A percentile compares a stretch with the other conserved stretches of the same genome.
Conservation (phyloP, 352 stramenopile species). For the Pythium vanterpoolii region DNA sequence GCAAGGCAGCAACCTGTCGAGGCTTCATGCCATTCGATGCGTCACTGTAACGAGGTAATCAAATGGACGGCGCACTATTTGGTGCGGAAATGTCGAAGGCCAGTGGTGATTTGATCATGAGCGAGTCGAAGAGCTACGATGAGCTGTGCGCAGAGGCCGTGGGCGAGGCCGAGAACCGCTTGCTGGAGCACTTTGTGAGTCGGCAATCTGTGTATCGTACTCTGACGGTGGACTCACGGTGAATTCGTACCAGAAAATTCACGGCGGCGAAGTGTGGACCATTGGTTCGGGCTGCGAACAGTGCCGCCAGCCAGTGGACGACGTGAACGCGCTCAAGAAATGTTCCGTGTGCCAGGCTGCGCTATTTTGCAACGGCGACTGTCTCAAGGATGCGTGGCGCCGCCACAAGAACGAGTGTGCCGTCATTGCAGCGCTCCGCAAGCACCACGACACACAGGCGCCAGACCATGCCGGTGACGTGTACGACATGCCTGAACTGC, state of each 20-base stretch:
- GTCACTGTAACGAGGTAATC: conserved; percentile 27
- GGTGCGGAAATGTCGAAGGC: neutral
- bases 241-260: conserved; percentile 37
- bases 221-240: neutral
- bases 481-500: neutral
- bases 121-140: conserved; percentile 52
- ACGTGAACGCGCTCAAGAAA: conserved; percentile 52
- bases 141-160: conserved; percentile 56
- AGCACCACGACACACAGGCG: conserved; percentile 11
- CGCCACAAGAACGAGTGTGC: conserved; percentile 57
- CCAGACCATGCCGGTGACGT: neutral
- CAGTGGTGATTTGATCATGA: conserved; percentile 1
- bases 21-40: conserved; percentile 29
- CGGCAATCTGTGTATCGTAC: neutral
- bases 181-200: conserved; percentile 70
- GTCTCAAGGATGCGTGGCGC: conserved; percentile 55
- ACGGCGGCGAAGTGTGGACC: conserved; percentile 70
- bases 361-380: conserved; percentile 63
- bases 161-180: conserved; percentile 54
- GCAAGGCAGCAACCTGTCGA: conserved; percentile 29
- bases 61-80: conserved; percentile 3
- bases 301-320: conserved; percentile 45
- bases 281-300: conserved; percentile 55
- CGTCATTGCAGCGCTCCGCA: conserved; percentile 54
- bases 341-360: conserved; percentile 56